phyloP scores from a whole-genome alignment of 2,329 filamentous ascomycete species.

The Coniochaeta sp. region DNA sequence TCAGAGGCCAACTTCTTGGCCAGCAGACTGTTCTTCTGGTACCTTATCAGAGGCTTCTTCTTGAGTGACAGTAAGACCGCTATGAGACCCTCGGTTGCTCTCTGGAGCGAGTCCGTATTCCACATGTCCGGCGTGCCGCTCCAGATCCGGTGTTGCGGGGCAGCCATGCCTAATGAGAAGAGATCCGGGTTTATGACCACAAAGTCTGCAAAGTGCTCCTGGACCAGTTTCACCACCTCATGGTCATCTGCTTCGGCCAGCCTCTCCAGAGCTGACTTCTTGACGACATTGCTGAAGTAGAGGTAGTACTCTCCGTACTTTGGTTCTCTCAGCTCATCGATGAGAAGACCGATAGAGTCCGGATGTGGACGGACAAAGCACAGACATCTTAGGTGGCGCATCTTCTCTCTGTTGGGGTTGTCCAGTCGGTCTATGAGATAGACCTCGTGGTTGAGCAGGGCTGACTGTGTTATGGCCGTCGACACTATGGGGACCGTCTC shows the following conservation, averaged over 20 bases:
- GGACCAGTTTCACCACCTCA: slow-evolving; percentile 87
- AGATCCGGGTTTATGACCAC: slow-evolving; percentile 92
- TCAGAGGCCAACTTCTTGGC: slow-evolving; percentile 92
- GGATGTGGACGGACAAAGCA: slow-evolving; percentile 90
- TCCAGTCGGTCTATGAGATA: slow-evolving; percentile 96
- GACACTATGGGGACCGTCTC: slow-evolving; percentile 94
- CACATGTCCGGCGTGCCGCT: slow-evolving; percentile 74
- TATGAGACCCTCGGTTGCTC: slow-evolving; percentile 79
- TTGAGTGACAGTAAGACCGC: slow-evolving; percentile 83
- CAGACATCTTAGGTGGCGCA: slow-evolving; percentile 90
- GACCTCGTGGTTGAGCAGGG: slow-evolving; percentile 90
- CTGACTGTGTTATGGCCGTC: slow-evolving; percentile 90
- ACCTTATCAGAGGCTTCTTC: slow-evolving; percentile 92
- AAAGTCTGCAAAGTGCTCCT: slow-evolving; percentile 96
- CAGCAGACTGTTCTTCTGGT: slow-evolving; percentile 81
- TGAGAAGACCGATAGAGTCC: slow-evolving; percentile 85
- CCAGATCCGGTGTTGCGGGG: slow-evolving; percentile 73
- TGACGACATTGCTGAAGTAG: slow-evolving; percentile 96
- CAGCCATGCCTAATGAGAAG: slow-evolving; percentile 69
- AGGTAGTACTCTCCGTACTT: slow-evolving; percentile 97
- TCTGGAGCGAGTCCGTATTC: slow-evolving; percentile 81
- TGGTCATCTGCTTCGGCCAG: slow-evolving; percentile 95
- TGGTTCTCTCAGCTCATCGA: slow-evolving; percentile 91
- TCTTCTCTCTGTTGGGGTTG: slow-evolving; percentile 85
- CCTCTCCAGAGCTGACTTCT: slow-evolving; percentile 90